Evolutionary conservation across 2,329 filamentous ascomycete species (phyloP), one percentile per base, ranked within the genome.

Genomic region (Colletotrichum sp.): DNA sequence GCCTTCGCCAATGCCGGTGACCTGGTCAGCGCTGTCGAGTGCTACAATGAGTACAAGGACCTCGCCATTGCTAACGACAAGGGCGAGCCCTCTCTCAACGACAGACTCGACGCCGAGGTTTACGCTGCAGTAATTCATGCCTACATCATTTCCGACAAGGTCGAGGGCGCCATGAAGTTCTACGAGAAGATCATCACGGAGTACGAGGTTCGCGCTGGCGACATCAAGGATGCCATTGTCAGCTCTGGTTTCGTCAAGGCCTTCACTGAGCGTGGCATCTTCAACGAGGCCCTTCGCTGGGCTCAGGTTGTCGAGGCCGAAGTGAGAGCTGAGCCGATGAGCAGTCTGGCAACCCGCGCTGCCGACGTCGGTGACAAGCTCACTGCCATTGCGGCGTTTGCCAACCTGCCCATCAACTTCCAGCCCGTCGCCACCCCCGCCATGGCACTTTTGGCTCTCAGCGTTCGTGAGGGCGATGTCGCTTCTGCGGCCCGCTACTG

Each of bases 61-160:
- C 89, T 98, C 57, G 96, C 96, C n/a, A 92, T 99, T 69, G 93
- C 94, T 52, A 91, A 97, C 82, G 95, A 98, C 83, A 92, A 90
- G 52, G 96, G 96, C 73, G 88, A 92, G 75, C 88, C 93, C 63
- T 91, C 91, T 21, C 87, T 96, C 12, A 89, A 93, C 63, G 90
- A 94, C 78, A 93, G 96, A 67, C 90, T 95, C 64, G 96, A 99
- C 82, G 92, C 93, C 32, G 90, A 95, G 78, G 94, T 99, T 8
- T 99, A 99, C 82, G 95, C 96, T 28, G 91, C 96, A n/a, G 89
- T 99, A 70, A 93, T 99, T 85, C 95, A 95, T 80, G 96, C 96
- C 2, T 99, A 99, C 81, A 91, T 98, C 72, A 89, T 93, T 59
- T 96, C 94, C 77, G 94, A 95, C 80, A 95, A 96, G 85, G 86